Evolutionary conservation across 1,284 basidiomycete genomes (phyloP).

Genomic region (Flammula alnicola): DNA sequence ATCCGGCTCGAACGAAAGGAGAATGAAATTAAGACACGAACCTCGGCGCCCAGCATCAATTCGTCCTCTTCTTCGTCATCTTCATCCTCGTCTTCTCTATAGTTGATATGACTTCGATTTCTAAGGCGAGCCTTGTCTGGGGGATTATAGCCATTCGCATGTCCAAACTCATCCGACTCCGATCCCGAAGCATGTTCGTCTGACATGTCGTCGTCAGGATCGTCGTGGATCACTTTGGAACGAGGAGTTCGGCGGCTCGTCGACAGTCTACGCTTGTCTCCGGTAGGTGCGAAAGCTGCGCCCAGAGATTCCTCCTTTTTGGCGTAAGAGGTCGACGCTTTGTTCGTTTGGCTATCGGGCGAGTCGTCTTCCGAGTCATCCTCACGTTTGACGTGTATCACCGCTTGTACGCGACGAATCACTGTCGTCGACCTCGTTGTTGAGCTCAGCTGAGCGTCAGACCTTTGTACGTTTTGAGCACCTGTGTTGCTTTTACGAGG

Average conservation of each 20-base stretch:
- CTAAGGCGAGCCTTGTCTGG: conserved; percentile 10
- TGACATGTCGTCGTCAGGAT: conserved; percentile 21
- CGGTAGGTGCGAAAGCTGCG: not conserved
- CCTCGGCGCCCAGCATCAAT: conserved; percentile 56
- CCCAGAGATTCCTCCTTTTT: conserved; percentile 20
- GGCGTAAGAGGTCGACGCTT: not conserved
- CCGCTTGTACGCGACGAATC: conserved; percentile 48
- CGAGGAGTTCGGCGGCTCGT: conserved; percentile 24
- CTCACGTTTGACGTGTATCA: conserved; percentile 42
- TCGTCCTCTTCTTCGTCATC: conserved; percentile 59
- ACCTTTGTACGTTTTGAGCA: conserved; percentile 2
- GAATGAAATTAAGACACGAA: conserved; percentile 28
- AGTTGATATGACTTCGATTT: conserved; percentile 22
- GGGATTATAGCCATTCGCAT: not conserved
- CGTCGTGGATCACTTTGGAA: conserved; percentile 13
- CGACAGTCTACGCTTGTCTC: no score
- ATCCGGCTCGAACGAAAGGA: not conserved
- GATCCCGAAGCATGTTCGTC: conserved; percentile 4
- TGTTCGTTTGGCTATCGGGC: not conserved
- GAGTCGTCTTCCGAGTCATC: conserved; percentile 39
- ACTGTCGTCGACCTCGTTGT: conserved; percentile 30
- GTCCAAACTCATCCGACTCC: conserved; percentile 2
- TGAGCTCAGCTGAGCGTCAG: not conserved
- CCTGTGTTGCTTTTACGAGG: conserved; percentile 12
- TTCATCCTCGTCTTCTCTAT: conserved; percentile 26